phyloP scores from a whole-genome alignment of 352 stramenopile species.

The Pythium pyrilobum region DNA sequence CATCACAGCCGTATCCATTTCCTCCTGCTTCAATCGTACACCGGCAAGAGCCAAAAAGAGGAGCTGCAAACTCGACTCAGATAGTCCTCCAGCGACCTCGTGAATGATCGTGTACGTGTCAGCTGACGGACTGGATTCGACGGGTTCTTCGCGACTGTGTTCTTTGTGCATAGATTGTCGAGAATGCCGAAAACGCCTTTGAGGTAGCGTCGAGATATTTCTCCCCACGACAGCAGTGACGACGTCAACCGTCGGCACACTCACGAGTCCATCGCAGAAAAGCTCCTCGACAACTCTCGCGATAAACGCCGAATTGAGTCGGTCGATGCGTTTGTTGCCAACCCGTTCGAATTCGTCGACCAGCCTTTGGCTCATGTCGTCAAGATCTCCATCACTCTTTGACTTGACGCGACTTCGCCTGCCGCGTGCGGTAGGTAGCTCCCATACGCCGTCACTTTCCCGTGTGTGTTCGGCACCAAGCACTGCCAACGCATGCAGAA shows the following conservation, averaged over 20 bases:
- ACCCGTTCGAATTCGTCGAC: background rate
- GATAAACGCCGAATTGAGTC: background rate
- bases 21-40: too few relatives aligned
- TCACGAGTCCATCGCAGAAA: background rate
- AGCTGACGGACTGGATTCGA: too few relatives aligned
- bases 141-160: too few relatives aligned
- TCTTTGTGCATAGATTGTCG: too few relatives aligned
- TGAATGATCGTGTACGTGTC: too few relatives aligned
- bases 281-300: background rate
- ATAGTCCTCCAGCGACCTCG: too few relatives aligned
- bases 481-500: slow-evolving; percentile 5
- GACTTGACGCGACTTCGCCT: background rate
- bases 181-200: too few relatives aligned
- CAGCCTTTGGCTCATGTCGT: background rate
- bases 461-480: background rate
- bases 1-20: too few relatives aligned
- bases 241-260: background rate
- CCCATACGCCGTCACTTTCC: background rate
- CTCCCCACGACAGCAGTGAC: background rate
- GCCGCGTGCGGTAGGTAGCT: background rate
- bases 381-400: background rate
- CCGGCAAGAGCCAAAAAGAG: too few relatives aligned
- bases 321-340: background rate
- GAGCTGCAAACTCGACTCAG: too few relatives aligned
- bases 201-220: too few relatives aligned